Conservation (phyloP, 139 green algal genomes). For the Zygnema cylindricum region DNA sequence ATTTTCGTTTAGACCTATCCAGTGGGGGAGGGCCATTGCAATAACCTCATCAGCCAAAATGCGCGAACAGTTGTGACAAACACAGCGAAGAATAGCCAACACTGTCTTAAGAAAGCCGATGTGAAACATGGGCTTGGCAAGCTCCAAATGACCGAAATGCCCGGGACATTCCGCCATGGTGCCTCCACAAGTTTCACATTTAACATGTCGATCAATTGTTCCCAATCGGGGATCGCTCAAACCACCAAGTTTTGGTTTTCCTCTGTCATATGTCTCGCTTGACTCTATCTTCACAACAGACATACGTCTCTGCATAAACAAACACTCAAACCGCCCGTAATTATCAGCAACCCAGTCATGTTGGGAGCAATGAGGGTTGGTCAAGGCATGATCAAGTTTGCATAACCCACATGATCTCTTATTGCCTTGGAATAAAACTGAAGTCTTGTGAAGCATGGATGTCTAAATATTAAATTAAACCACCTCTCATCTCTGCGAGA, state of each 20-base stretch:
- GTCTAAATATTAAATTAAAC: not conserved
- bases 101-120: slow-evolving; percentile 94
- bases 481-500: not conserved
- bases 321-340: not conserved
- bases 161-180: slow-evolving; percentile 85
- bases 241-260: slow-evolving; percentile 82
- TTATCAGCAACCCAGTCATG: not conserved
- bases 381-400: not conserved
- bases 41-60: slow-evolving; percentile 86
- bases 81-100: slow-evolving; percentile 90
- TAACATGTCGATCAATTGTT: slow-evolving; percentile 77
- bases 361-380: not conserved
- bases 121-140: slow-evolving; percentile 96
- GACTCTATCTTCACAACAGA: slow-evolving; percentile 63
- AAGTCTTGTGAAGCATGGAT: not conserved
- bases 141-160: slow-evolving; percentile 97
- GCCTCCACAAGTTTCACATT: slow-evolving; percentile 62
- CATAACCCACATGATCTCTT: not conserved
- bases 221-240: slow-evolving; percentile 92
- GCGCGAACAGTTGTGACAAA: slow-evolving; percentile 89
- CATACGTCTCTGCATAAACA: slow-evolving; percentile 58
- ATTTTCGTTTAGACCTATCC: too few species aligned
- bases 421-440: not conserved
- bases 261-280: slow-evolving; percentile 89
- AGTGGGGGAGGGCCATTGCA: too few species aligned